A percentile compares a stretch with the other conserved stretches of the same genome.
Conservation (phyloP, 2,329 filamentous ascomycete genomes). For the Aspergillus chevalieri region DNA sequence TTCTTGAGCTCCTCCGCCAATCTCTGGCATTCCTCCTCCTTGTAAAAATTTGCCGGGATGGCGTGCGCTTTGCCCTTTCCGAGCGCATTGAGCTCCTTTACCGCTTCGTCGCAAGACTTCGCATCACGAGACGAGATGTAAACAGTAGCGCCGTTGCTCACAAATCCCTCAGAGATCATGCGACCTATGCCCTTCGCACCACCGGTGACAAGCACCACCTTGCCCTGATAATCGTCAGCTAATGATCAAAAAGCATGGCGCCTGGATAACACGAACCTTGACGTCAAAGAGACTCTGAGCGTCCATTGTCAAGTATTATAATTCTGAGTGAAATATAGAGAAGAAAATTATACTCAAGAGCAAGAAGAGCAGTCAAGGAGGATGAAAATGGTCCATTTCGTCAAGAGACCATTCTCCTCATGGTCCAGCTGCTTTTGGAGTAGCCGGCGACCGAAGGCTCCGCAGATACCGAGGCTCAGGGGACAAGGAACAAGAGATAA, state of each 20-base stretch:
- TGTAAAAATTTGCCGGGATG: slow-evolving; percentile 48
- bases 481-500: slow-evolving; percentile 7
- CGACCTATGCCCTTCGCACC: slow-evolving; percentile 49
- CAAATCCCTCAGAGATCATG: slow-evolving; percentile 51
- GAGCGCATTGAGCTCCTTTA: slow-evolving; percentile 44
- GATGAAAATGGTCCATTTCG: background rate
- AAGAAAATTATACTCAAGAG: background rate
- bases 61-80: slow-evolving; percentile 48
- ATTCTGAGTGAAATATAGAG: background rate
- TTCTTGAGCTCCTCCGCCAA: slow-evolving; percentile 46
- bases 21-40: slow-evolving; percentile 46
- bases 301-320: slow-evolving; percentile 42
- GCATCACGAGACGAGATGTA: slow-evolving; percentile 51
- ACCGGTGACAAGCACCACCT: slow-evolving; percentile 47
- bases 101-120: slow-evolving; percentile 44
- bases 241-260: background rate
- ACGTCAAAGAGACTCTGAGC: slow-evolving; percentile 52
- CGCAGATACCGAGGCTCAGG: slow-evolving; percentile 22
- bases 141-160: slow-evolving; percentile 48
- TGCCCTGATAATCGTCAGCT: slow-evolving; percentile 23
- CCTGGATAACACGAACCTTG: slow-evolving; percentile 41
- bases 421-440: slow-evolving; percentile 1
- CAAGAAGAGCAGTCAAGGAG: background rate
- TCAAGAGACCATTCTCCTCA: background rate
- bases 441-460: slow-evolving; percentile 19